Evolutionary conservation across 1,139 yeast genomes (phyloP).

Genomic region (Geotrichum australiense): DNA sequence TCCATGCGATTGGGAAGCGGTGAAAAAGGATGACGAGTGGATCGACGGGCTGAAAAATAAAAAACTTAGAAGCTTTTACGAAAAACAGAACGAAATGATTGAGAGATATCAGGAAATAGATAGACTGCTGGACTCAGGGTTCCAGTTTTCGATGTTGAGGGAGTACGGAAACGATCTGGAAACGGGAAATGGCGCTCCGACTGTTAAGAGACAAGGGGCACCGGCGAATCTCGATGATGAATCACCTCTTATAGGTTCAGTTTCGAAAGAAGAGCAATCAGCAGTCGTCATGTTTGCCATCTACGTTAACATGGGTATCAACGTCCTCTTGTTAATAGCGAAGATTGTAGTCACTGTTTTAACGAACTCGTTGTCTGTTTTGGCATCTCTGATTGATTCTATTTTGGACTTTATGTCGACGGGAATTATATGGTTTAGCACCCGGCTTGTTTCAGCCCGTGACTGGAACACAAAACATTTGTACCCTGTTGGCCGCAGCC

Average conservation of each 20-base stretch:
- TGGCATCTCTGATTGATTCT: slow-evolving; percentile 75
- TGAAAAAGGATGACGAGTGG: slow-evolving; percentile 28
- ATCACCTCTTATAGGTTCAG: slow-evolving; percentile 46
- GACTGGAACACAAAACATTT: slow-evolving; percentile 42
- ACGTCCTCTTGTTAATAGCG: slow-evolving; percentile 53
- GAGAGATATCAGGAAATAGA: slow-evolving; percentile 57
- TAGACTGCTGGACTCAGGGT: slow-evolving; percentile 60
- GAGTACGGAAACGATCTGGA: slow-evolving; percentile 47
- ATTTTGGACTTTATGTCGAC: slow-evolving; percentile 69
- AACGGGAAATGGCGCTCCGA: slow-evolving; percentile 16
- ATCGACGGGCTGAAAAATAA: slow-evolving; percentile 27
- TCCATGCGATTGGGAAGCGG: slow-evolving; percentile 46
- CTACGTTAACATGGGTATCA: slow-evolving; percentile 55
- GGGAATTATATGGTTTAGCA: slow-evolving; percentile 59
- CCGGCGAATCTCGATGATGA: slow-evolving; percentile 59
- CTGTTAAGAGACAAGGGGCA: slow-evolving; percentile 35
- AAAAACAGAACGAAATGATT: slow-evolving; percentile 51
- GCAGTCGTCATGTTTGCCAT: slow-evolving; percentile 53
- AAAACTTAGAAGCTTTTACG: slow-evolving; percentile 28
- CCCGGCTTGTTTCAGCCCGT: slow-evolving; percentile 49
- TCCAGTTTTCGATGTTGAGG: slow-evolving; percentile 57
- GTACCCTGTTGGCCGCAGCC: slow-evolving; percentile 65
- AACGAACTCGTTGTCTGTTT: slow-evolving; percentile 64
- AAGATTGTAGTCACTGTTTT: slow-evolving; percentile 55
- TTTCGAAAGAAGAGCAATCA: slow-evolving; percentile 38